Conservation (phyloP, 306 rosid species). For the Corylus heterophylla region DNA sequence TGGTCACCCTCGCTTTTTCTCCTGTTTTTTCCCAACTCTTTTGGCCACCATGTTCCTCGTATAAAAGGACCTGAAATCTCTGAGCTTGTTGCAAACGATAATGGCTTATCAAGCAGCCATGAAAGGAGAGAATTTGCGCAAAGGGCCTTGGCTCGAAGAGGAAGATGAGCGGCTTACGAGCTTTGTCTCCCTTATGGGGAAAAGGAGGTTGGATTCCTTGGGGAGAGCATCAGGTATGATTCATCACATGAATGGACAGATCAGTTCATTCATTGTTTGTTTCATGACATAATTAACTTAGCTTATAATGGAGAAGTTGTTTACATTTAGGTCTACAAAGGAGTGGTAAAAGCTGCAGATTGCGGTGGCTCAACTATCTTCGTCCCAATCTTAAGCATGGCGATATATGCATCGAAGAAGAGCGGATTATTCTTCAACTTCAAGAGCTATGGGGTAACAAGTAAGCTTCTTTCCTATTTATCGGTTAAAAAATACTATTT, state of each 20-base stretch:
- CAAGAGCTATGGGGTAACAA: conserved; percentile 81
- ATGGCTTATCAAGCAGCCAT: conserved; percentile 34
- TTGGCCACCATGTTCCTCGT: conserved; percentile 15
- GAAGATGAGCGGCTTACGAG: conserved; percentile 65
- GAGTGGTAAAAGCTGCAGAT: conserved; percentile 86
- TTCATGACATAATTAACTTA: background rate
- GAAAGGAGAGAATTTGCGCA: conserved; percentile 46
- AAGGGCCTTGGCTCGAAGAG: conserved; percentile 68
- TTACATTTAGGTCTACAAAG: conserved; percentile 55
- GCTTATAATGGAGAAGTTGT: background rate
- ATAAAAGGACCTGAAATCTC: conserved; percentile 13
- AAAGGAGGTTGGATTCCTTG: conserved; percentile 64
- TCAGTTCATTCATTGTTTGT: background rate
- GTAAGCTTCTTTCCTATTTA: conserved; percentile 38
- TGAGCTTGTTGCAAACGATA: conserved; percentile 5
- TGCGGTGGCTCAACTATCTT: conserved; percentile 83
- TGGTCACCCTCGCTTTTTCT: conserved; percentile 29
- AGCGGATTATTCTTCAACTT: conserved; percentile 54
- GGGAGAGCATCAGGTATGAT: conserved; percentile 66
- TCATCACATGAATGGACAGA: background rate
- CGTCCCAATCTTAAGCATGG: conserved; percentile 70
- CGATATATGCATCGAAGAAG: conserved; percentile 48
- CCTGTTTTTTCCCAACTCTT: conserved; percentile 24
- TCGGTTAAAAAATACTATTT: too few species aligned
- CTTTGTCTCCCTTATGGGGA: conserved; percentile 56